A percentile compares a stretch with the other conserved stretches of the same genome.
Conservation (phyloP, 2,329 filamentous ascomycete species). For the Fusarium fracticaudum region DNA sequence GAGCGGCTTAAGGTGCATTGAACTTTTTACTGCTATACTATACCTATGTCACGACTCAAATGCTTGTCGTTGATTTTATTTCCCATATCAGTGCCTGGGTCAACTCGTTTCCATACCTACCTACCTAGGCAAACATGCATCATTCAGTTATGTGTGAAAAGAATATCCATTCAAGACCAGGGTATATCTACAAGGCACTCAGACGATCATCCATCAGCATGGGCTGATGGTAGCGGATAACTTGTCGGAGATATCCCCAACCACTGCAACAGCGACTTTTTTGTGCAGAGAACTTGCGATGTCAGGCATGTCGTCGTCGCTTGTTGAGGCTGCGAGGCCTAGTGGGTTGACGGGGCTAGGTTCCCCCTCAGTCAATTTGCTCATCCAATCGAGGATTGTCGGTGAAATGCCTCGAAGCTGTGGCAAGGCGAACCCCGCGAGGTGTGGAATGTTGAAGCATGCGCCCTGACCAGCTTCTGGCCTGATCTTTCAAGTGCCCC, state of each 20-base stretch:
- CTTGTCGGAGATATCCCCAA: conserved; percentile 21
- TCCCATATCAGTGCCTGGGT: background rate
- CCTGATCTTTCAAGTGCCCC: conserved; percentile 38
- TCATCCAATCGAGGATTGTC: background rate
- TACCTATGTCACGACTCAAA: background rate
- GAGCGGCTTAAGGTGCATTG: background rate
- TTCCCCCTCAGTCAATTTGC: background rate
- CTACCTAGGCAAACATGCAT: background rate
- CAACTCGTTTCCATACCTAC: conserved; percentile 14
- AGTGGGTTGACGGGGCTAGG: background rate
- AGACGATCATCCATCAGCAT: conserved; percentile 41
- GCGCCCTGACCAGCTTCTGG: conserved; percentile 41
- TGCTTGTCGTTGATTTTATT: background rate
- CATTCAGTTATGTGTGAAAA: conserved; percentile 15
- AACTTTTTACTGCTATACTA: background rate
- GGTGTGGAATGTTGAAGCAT: conserved; percentile 31
- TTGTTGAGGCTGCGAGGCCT: background rate
- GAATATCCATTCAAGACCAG: background rate
- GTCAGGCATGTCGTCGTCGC: background rate
- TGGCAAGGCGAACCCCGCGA: conserved; percentile 17
- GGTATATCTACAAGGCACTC: conserved; percentile 36
- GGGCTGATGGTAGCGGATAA: conserved; percentile 37
- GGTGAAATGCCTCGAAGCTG: conserved; percentile 17
- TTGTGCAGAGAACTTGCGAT: background rate
- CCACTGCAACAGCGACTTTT: background rate